Conservation (phyloP, 2,329 filamentous ascomycete species). For the Calonectria leucothoes region DNA sequence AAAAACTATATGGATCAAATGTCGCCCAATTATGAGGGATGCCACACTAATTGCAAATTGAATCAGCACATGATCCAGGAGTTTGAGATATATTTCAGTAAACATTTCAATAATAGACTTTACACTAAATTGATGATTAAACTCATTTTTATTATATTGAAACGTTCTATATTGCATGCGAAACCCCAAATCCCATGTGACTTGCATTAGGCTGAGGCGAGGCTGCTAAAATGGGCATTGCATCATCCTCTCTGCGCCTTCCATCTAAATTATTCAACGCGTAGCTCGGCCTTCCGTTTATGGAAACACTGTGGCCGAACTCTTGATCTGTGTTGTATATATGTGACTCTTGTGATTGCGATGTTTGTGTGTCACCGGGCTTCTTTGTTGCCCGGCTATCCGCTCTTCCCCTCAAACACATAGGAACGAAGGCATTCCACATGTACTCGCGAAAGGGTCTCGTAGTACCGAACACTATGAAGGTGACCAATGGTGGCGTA, state of each 20-base stretch:
- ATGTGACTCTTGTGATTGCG: neutral
- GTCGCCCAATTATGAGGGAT: no score
- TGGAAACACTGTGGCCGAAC: neutral
- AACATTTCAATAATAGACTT: no score
- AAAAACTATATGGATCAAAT: no score
- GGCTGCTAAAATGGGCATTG: conserved; percentile 7
- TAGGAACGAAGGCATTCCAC: conserved; percentile 6
- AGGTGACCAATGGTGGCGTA: conserved; percentile 23
- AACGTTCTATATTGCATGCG: neutral
- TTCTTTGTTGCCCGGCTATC: neutral
- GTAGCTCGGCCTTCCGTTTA: neutral
- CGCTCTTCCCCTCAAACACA: neutral
- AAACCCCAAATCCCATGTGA: neutral
- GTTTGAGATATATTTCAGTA: no score
- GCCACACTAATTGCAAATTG: no score
- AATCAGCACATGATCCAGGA: no score
- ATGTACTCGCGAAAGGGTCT: conserved; percentile 25
- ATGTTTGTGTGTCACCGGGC: neutral
- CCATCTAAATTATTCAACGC: neutral
- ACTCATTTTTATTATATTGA: neutral
- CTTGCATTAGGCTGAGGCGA: neutral
- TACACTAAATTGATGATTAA: neutral
- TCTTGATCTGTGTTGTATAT: neutral
- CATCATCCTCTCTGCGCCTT: conserved; percentile 6
- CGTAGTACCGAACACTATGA: conserved; percentile 30